Base-by-base conservation (phyloP, 2,329 filamentous ascomycete species). In the Fusarium torreyae region DNA sequence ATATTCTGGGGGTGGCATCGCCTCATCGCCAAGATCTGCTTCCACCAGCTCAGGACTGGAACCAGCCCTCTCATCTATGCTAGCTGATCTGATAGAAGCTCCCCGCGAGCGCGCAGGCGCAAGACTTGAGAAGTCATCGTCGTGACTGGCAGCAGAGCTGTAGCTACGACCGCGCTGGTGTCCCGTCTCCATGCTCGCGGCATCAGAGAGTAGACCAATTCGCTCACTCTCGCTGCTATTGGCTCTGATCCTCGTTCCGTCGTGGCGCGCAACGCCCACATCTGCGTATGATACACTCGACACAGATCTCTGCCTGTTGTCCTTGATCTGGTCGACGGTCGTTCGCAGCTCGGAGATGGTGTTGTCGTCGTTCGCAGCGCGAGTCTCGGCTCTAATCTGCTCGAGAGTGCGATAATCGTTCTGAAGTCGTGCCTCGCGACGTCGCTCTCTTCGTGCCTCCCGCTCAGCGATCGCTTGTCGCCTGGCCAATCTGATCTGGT, bases 401-500 rank as follows among this genome's bases (percentile, higher is more conserved):
- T 90, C 87, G n/a, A 97, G 81, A 2, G 92, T 88, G 4, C 86
- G 83, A n/a, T 78, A 78, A 79, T 97, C 94, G 50, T 92, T 90
- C 51, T 90, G 85, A 56, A 85, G 87, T 50, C 92, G 88, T 13
- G 94, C 94, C 68, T 94, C 92, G 31, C 88, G 84, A 28, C 93
- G 86, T 59, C 89, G 84, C 46, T 88, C 85, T 52, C 93, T 86
- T n/a, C 92, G 85, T 68, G 92, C 90, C 70, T 97, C 93, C 7
- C 94, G 89, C 66, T 96, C 94, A 6, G 89, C 88, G 39, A 91
- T 85, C 77, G 97, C 92, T 57, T 88, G 85, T 52, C 94, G 88
- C 55, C 96, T 88, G 18, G 93, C 89, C 14, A 92, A 77, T 14
- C 96, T 91, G 62, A 98, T 95, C 78, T 97, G 94, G 78, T 97